Evolutionary conservation across 371 early-diverging fungal genomes (phyloP), one percentile per base, ranked within the genome.

Genomic region (Blakeslea trispora): DNA sequence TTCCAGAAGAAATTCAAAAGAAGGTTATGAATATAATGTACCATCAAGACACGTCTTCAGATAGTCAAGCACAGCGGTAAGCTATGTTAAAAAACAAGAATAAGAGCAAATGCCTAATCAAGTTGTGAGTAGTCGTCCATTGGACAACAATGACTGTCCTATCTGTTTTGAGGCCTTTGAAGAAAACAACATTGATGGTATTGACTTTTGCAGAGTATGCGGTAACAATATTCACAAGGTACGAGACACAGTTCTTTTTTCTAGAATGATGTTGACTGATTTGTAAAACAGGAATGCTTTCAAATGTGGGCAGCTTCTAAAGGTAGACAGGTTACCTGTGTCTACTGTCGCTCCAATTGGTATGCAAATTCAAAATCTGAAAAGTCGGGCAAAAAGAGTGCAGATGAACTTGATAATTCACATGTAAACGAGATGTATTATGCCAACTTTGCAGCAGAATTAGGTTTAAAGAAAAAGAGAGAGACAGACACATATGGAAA

Each of bases 151-250:
- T 0, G 75, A 75, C 28, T 75, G 75, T 39, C 75, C 75, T 11
- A 64, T 75, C 10, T 75, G 75, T 34, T 75, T 68, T 40, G 75
- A 75, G 47, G 57, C 48, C 18, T 75, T 75, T 44, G 60, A 66
- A 53, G 60, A 69, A 41, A 45, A 19, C 5, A 50, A 62, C 7
- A 57, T 63, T 4, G 21, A 37, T 14, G 17, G 8, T 0, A 72
- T 68, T 49, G 45, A 53, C 13, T 75, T 60, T 23, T 75, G 75
- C 40, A 57, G 54, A 21, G 51, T 51, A 0, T 75, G 75, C 39
- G 67, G 71, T 14, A 75, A 75, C 18, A 75, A 75, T 43, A 55
- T 75, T 43, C 75, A 75, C 37, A 48, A 64, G 53, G 72, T 65
- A 66, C 32, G 24, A 28, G 28, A 28, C 7, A 28, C n/a, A n/a